Evolutionary conservation across 768 basidiomycete genomes (phyloP).

Genomic region (Amanita pseudoporphyria): DNA sequence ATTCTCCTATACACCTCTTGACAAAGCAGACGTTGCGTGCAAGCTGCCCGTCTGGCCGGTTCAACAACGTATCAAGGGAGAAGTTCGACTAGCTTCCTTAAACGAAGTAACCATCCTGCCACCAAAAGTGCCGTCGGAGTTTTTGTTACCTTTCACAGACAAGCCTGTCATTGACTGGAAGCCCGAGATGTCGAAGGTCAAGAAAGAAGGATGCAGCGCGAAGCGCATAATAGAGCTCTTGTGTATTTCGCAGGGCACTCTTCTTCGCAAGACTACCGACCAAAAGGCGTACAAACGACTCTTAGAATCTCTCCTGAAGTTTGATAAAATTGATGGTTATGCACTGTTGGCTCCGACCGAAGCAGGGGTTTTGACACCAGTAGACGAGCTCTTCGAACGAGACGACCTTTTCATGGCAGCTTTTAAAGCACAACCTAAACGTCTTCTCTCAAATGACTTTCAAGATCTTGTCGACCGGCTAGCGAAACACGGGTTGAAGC

Average conservation of each 20-base stretch:
- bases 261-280: not conserved
- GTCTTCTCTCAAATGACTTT: conserved; percentile 23
- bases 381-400: conserved; percentile 24
- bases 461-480: conserved; percentile 20
- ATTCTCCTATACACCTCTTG: conserved; percentile 7
- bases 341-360: conserved; percentile 25
- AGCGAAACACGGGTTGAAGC: conserved; percentile 21
- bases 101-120: conserved; percentile 12
- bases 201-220: not conserved
- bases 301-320: not conserved
- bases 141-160: not conserved
- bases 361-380: conserved; percentile 14
- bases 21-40: conserved; percentile 13
- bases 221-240: not conserved
- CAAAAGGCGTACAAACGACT: not conserved
- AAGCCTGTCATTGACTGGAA: not conserved
- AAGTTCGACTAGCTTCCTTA: conserved; percentile 11
- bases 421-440: conserved; percentile 20
- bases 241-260: not conserved
- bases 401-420: conserved; percentile 26
- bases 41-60: conserved; percentile 27
- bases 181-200: not conserved
- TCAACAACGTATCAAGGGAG: conserved; percentile 5
- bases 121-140: conserved; percentile 2
- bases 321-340: not conserved